Evolutionary conservation across 2,329 filamentous ascomycete species (phyloP).

Genomic region (Neocatenulostroma microsporum): DNA sequence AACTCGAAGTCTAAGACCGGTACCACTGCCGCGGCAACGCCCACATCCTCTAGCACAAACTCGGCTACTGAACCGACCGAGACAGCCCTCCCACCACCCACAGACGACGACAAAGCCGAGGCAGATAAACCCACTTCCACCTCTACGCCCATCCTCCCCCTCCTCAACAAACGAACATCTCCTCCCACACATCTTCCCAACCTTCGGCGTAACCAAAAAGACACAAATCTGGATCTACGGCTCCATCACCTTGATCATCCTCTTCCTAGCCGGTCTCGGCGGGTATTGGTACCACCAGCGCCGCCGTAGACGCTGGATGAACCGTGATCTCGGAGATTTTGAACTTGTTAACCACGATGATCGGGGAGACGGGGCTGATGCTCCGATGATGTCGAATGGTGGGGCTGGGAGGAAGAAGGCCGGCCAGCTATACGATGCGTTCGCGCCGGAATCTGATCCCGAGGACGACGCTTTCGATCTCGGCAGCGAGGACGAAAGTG

Average conservation of each 20-base stretch:
- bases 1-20: conserved; percentile 49
- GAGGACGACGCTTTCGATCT: conserved; percentile 1
- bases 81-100: conserved; percentile 27
- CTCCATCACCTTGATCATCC: conserved; percentile 69
- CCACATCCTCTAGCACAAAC: conserved; percentile 8
- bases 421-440: conserved; percentile 93
- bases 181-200: conserved; percentile 79
- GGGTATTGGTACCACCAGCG: conserved; percentile 76
- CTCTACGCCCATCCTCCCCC: conserved; percentile 19
- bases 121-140: conserved; percentile 20
- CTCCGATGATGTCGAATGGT: conserved; percentile 38
- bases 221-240: conserved; percentile 95
- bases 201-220: conserved; percentile 76
- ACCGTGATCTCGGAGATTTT: conserved; percentile 61
- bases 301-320: conserved; percentile 51
- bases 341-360: conserved; percentile 84
- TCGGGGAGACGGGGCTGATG: conserved; percentile 44
- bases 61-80: conserved; percentile 23
- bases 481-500: conserved; percentile 46
- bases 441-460: conserved; percentile 77
- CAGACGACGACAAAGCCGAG: conserved; percentile 24
- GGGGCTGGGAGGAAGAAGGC: conserved; percentile 49
- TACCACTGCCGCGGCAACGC: conserved; percentile 16
- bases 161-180: conserved; percentile 44
- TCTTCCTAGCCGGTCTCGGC: conserved; percentile 68